These are phyloP conservation scores for Phytophthora pisi DNA, from an alignment of 352 stramenopile genomes.

Conservation along the genomic window DNA sequence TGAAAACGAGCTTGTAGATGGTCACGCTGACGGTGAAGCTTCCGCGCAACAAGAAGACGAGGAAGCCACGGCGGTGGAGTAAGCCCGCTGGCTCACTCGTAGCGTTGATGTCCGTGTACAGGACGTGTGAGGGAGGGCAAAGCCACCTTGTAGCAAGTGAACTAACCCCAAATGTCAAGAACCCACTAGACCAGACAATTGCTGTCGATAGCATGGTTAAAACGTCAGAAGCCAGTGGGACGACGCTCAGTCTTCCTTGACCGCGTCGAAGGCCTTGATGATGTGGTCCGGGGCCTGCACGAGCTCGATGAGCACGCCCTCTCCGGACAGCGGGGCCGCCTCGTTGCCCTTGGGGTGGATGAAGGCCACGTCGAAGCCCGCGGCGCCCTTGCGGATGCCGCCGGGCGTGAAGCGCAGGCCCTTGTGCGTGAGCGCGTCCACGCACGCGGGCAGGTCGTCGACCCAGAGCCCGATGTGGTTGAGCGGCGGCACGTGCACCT, in stretches of 20 bases:
- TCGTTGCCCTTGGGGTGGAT: slow-evolving; percentile 99
- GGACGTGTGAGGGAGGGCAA: background rate
- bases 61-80: too few species aligned
- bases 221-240: background rate
- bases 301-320: slow-evolving; percentile 97
- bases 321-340: slow-evolving; percentile 86
- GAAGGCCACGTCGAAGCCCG: slow-evolving; percentile 98
- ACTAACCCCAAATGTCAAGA: too few species aligned
- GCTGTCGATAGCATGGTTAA: background rate
- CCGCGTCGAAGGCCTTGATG: slow-evolving; percentile 82
- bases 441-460: slow-evolving; percentile 92
- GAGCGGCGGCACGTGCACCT: slow-evolving; percentile 95
- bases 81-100: too few species aligned
- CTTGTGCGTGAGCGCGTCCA: slow-evolving; percentile 91
- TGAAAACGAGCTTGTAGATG: background rate
- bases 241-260: slow-evolving; percentile 39
- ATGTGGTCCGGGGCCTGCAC: slow-evolving; percentile 95
- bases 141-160: too few species aligned
- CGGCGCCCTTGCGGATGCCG: slow-evolving; percentile 96
- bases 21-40: background rate
- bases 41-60: background rate
- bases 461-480: slow-evolving; percentile 99
- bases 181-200: background rate
- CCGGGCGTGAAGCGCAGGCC: slow-evolving; percentile 97
- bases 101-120: background rate